Percentiles rank a stretch among this genome's conserved stretches.
phyloP scores from a whole-genome alignment of 1,284 basidiomycete species.

The Moniliella sp. region DNA sequence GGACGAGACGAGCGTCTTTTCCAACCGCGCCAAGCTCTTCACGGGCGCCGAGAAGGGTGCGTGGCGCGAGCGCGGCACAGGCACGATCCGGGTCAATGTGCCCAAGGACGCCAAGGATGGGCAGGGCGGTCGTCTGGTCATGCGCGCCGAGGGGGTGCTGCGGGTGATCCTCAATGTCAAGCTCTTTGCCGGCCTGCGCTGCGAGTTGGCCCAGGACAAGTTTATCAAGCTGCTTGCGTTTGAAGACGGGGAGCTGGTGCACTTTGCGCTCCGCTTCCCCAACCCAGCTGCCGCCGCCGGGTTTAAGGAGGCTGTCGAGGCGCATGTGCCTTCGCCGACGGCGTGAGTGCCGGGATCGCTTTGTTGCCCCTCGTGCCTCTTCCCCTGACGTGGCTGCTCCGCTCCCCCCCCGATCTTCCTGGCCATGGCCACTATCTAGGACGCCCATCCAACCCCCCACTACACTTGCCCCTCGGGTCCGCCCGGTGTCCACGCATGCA shows the following conservation, averaged over 20 bases:
- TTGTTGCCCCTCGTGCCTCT: no score
- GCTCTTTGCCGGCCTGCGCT: constrained; percentile 66
- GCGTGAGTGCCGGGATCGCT: no score
- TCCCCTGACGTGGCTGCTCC: no score
- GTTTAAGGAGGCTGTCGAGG: neutral
- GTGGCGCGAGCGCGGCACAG: constrained; percentile 77
- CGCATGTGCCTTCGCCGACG: no score
- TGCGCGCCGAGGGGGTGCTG: constrained; percentile 80
- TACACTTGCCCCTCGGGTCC: no score
- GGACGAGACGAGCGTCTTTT: constrained; percentile 61
- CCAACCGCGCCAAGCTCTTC: constrained; percentile 66
- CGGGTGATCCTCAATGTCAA: constrained; percentile 62
- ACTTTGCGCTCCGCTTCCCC: constrained; percentile 17
- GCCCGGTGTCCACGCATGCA: no score
- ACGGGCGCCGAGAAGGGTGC: constrained; percentile 41
- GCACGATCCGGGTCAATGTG: constrained; percentile 59
- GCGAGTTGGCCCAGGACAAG: constrained; percentile 47
- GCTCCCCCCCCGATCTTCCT: no score
- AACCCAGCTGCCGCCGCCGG: neutral
- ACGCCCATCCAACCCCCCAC: no score
- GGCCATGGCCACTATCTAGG: no score
- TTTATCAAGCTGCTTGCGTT: constrained; percentile 26
- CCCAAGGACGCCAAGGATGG: constrained; percentile 12
- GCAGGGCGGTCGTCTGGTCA: constrained; percentile 48
- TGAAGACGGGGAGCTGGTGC: constrained; percentile 18